Evolutionary conservation across 2,329 filamentous ascomycete genomes (phyloP), one percentile per base, ranked within the genome.

Genomic region (Verticillium klebahnii): DNA sequence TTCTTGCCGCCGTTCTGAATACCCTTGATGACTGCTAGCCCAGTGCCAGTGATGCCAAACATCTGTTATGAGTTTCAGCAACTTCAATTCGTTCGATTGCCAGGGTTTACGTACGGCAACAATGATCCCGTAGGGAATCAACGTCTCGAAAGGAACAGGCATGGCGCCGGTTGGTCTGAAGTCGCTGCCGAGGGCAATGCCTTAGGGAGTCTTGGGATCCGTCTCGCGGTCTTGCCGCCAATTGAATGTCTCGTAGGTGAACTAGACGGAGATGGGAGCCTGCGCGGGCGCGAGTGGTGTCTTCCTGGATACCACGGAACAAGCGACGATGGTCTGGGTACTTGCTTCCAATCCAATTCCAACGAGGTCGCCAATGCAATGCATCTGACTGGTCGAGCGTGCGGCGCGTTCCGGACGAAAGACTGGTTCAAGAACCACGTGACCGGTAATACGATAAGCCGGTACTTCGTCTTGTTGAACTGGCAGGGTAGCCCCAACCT

Each of bases 51-150:
- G 62, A 82, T 75, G 64, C 85, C 84, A 67, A 88, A 89, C 86
- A 88, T 88, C 86, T 89, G 70, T n/a, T 14, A 36, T 5, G 7
- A 29, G 19, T 11, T 9, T 56, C 50, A 60, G 58, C 34, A 39
- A 14, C 15, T n/a, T 19, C 11, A 23, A 25, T 31, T 59, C 17
- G 36, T 12, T 23, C 32, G 57, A 5, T 36, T 19, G 17, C 36
- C 40, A 56, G n/a, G 25, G 40, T 57, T 61, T 56, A 50, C 84
- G 74, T 81, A 88, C 85, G 71, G 75, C 79, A 69, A 85, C 74
- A 74, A 88, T 84, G 80, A 89, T 87, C 74, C 77, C 86, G 74
- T 88, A 88, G 54, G 86, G 85, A 75, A 89, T 78, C 67, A 89
- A 71, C 58, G 85, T 77, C 75, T 89, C 86, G 76, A 88, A 89